phyloP scores from a whole-genome alignment of 768 basidiomycete genomes.

The Phlebiopsis flavidoalba region DNA sequence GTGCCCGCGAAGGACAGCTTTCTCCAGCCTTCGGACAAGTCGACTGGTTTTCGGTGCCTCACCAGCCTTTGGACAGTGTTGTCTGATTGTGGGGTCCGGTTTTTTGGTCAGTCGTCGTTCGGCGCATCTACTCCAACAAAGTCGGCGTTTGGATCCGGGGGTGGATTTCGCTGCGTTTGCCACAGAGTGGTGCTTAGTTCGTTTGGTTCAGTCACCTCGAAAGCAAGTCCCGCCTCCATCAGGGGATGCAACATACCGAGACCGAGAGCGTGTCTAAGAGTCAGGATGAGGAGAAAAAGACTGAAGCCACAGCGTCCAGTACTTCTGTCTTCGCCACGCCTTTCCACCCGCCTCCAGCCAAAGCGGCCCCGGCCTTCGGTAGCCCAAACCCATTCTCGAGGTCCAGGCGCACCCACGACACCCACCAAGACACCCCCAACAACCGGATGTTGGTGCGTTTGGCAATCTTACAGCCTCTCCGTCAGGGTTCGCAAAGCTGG shows the following conservation, averaged over 20 bases:
- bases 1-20: slow-evolving; percentile 12
- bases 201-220: slow-evolving; percentile 10
- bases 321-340: neutral
- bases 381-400: neutral
- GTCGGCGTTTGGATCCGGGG: slow-evolving; percentile 6
- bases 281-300: neutral
- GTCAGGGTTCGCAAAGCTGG: slow-evolving; percentile 10
- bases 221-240: slow-evolving; percentile 4
- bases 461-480: slow-evolving; percentile 9
- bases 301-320: neutral
- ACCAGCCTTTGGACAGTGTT: slow-evolving; percentile 9
- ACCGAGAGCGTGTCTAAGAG: neutral
- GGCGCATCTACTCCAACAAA: slow-evolving; percentile 18
- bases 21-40: slow-evolving; percentile 29
- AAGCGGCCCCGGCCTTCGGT: neutral
- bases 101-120: slow-evolving; percentile 20
- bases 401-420: neutral
- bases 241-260: neutral
- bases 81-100: slow-evolving; percentile 19
- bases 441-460: slow-evolving; percentile 13
- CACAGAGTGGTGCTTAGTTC: slow-evolving; percentile 17
- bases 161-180: slow-evolving; percentile 13
- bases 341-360: neutral
- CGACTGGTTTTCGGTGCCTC: slow-evolving; percentile 5
- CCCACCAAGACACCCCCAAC: neutral